phyloP scores from a whole-genome alignment of 305 asterid species.

The Fraxinus sp. region DNA sequence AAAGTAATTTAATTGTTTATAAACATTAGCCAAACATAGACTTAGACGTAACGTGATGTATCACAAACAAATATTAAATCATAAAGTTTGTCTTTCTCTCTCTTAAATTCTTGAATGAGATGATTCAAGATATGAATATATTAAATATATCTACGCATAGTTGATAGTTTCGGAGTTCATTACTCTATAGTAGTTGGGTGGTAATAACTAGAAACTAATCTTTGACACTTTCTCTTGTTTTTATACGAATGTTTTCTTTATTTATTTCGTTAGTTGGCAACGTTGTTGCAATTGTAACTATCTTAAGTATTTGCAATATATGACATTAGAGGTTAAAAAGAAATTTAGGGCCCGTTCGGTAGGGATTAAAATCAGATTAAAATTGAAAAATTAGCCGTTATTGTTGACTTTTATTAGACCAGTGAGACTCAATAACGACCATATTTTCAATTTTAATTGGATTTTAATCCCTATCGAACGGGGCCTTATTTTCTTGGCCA shows the following conservation, averaged over 20 bases:
- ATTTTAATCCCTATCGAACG: too few species aligned
- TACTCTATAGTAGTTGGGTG: background rate
- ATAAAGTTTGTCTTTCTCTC: background rate
- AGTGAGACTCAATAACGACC: too few species aligned
- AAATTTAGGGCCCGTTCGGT: background rate
- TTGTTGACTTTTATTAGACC: too few species aligned
- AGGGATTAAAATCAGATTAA: too few species aligned
- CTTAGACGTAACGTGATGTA: background rate
- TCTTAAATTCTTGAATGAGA: background rate
- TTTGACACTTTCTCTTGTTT: background rate
- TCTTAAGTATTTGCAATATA: background rate
- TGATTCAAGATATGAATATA: background rate
- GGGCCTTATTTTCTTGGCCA: too few species aligned
- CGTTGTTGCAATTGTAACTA: background rate
- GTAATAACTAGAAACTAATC: background rate
- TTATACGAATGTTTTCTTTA: background rate
- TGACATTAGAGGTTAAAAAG: background rate
- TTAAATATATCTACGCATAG: background rate
- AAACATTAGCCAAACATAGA: background rate
- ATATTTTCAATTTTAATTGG: too few species aligned
- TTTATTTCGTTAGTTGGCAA: constrained; percentile 8
- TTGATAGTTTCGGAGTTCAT: background rate
- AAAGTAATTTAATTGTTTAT: background rate
- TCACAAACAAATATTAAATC: background rate
- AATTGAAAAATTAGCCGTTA: too few species aligned